These are phyloP conservation scores for Pneumocystis murina DNA, from an alignment of 1,139 yeast genomes.

Conservation along the genomic window DNA sequence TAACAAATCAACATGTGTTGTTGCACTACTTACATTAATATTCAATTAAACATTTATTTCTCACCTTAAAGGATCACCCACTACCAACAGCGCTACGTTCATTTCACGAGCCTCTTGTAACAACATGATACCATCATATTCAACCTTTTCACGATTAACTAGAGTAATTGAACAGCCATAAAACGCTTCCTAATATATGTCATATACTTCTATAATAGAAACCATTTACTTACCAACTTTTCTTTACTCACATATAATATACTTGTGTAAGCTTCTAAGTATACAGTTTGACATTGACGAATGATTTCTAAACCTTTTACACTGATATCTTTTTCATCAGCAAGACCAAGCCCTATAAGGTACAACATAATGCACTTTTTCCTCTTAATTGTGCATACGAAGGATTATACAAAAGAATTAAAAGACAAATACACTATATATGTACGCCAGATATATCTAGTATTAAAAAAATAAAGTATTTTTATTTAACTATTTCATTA, in stretches of 20 bases:
- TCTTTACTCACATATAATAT: slow-evolving; percentile 82
- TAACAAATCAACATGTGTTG: slow-evolving; percentile 89
- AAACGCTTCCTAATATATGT: slow-evolving; percentile 43
- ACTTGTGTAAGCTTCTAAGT: slow-evolving; percentile 88
- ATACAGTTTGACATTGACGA: slow-evolving; percentile 69
- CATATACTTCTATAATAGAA: neutral
- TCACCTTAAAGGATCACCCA: slow-evolving; percentile 85
- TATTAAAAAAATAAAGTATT: neutral
- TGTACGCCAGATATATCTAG: no score
- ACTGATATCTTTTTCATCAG: slow-evolving; percentile 79
- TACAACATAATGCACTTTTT: slow-evolving; percentile 50
- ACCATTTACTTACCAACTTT: slow-evolving; percentile 20
- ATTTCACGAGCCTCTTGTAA: slow-evolving; percentile 50
- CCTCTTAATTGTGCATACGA: no score
- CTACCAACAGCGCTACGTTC: slow-evolving; percentile 83
- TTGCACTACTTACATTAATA: slow-evolving; percentile 34
- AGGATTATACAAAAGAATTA: no score
- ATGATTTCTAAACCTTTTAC: slow-evolving; percentile 85
- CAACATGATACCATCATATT: slow-evolving; percentile 70
- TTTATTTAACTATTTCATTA: neutral
- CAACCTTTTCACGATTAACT: slow-evolving; percentile 92
- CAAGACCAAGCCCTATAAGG: slow-evolving; percentile 79
- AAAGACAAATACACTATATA: no score
- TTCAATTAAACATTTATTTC: neutral
- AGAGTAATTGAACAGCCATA: slow-evolving; percentile 74